Base-by-base conservation (phyloP, 257 asterid species). In the Solanum dulcamara region DNA sequence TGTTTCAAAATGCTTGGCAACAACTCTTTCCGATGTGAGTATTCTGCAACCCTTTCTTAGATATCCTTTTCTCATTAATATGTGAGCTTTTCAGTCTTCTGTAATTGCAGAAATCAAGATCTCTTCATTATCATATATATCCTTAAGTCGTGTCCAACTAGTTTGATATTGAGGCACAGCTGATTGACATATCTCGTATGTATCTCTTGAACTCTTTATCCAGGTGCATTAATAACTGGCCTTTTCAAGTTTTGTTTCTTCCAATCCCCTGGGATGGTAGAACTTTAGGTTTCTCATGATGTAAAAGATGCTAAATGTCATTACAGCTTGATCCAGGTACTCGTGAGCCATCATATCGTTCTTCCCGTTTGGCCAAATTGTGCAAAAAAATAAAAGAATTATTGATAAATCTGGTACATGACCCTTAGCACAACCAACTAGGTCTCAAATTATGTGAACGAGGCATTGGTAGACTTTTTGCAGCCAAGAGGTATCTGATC, bases 21-120 rank as follows among this genome's bases (percentile, higher is more conserved):
- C 92, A 33, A 50, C 89, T 35, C 92, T 92, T 87, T 88, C 91
- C 3, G 98, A 93, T 48, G 99, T 94, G 77, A 90, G 98, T 46
- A 2, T 90, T 51, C 46, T 67, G 42, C 40, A 75, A 46, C 42
- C 62, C 42, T 77, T 28, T 15, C 28, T 28, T 48, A 77, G 42
- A 46, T 46, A 28, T 79, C 44, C 42, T 30, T 79, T 79, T 18
- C 44, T 79, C 11, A 10, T 30, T 79, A 20, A 48, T 30, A 11
- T 10, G 28, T 48, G 0, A 46, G 46, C 38, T 75, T 75, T 75
- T 30, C 14, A 28, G 59, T 75, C 8, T 26, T 40, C 37, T 40
- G 14, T 72, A n/a, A 40, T 26, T 40, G 26, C n/a, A 0, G 55
- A 74, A 74, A 40, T 42, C 81, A 74, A 13, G 35, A 26, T 42